Conservation (phyloP, 129 eudicot genomes). For the Centella asiatica region DNA sequence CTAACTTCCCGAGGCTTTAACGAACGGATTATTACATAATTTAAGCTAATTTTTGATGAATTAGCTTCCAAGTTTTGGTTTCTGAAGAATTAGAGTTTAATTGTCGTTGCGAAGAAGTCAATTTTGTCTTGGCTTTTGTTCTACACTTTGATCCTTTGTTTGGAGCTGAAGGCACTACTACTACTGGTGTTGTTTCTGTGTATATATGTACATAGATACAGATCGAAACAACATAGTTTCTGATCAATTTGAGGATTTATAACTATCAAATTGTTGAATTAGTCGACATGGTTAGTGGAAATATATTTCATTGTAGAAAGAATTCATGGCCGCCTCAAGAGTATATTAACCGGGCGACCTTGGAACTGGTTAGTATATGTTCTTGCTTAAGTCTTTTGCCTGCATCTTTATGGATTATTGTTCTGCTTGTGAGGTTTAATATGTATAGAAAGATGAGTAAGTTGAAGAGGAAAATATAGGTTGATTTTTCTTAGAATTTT, state of each 20-base stretch:
- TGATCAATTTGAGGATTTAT: not conserved
- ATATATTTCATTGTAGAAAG: constrained; percentile 63
- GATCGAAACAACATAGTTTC: too few relatives aligned
- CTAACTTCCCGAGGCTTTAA: constrained; percentile 1
- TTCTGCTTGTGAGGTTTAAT: too few relatives aligned
- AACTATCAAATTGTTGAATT: not conserved
- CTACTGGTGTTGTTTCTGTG: not conserved
- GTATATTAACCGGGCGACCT: constrained; percentile 50
- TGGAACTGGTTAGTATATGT: constrained; percentile 60
- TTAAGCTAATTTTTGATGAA: not conserved
- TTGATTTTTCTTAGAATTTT: too few relatives aligned
- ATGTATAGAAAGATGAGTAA: too few relatives aligned
- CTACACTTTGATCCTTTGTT: constrained; percentile 1
- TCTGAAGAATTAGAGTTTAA: constrained; percentile 8
- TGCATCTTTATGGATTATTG: not conserved
- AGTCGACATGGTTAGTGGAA: constrained; percentile 63
- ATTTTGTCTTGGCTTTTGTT: not conserved
- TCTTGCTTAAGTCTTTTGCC: not conserved
- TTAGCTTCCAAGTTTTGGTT: constrained; percentile 12
- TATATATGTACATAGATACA: not conserved
- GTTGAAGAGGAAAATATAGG: too few relatives aligned
- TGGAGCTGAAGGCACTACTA: not conserved
- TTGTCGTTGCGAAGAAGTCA: constrained; percentile 1
- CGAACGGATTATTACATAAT: not conserved
- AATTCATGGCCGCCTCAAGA: constrained; percentile 94